Percentiles rank a stretch among this genome's conserved stretches.
Evolutionary conservation across 2,329 filamentous ascomycete genomes (phyloP).

Genomic region (Sporothrix humicola): DNA sequence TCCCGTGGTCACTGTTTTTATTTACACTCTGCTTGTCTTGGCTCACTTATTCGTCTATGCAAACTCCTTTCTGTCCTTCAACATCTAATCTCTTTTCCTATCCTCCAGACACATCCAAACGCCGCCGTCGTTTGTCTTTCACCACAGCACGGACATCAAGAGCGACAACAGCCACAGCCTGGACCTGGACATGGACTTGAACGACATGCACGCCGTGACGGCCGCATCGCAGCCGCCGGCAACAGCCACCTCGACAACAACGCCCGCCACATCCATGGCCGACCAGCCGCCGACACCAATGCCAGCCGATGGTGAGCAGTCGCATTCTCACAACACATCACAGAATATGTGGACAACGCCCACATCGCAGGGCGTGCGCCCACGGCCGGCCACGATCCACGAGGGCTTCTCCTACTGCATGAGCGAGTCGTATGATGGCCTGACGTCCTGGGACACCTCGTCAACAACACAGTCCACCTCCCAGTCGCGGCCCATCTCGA

Average conservation of each 20-base stretch:
- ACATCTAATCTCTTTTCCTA: neutral
- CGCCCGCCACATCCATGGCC: constrained; percentile 46
- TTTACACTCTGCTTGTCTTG: constrained; percentile 11
- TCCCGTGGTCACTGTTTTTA: neutral
- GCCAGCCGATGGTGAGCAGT: neutral
- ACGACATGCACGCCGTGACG: constrained; percentile 12
- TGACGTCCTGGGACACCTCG: constrained; percentile 64
- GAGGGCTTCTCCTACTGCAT: constrained; percentile 66
- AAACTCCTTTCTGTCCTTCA: neutral
- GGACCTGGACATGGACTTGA: constrained; percentile 42
- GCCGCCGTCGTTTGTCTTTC: constrained; percentile 57
- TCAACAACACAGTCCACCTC: constrained; percentile 54
- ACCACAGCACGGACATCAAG: constrained; percentile 46
- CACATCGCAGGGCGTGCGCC: constrained; percentile 56
- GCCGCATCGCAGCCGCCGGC: neutral
- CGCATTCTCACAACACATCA: constrained; percentile 34
- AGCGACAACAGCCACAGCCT: constrained; percentile 16
- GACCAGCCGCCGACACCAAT: constrained; percentile 41
- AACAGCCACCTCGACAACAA: constrained; percentile 8
- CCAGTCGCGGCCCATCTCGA: constrained; percentile 58
- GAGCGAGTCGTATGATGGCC: constrained; percentile 57
- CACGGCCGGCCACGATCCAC: constrained; percentile 64
- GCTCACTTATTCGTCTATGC: constrained; percentile 23
- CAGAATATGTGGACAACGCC: constrained; percentile 62
- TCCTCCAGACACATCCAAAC: constrained; percentile 19